Evolutionary conservation across 352 stramenopile genomes (phyloP).

Genomic region (Pythium periplocum): DNA sequence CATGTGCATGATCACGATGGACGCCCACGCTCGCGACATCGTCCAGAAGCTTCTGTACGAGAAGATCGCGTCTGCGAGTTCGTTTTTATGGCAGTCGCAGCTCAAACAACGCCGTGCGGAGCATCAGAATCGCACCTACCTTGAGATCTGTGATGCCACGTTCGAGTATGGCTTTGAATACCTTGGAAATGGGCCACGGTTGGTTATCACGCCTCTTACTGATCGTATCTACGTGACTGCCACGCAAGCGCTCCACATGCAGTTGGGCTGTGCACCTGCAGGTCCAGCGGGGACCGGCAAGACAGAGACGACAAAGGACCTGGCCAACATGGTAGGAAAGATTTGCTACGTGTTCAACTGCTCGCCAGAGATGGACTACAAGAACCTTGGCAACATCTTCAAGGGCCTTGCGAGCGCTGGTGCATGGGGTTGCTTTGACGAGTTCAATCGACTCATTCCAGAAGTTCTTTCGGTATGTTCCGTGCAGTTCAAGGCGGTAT

Average conservation of each 20-base stretch:
- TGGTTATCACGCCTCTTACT: slow-evolving; percentile 93
- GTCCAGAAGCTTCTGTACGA: slow-evolving; percentile 89
- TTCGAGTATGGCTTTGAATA: slow-evolving; percentile 96
- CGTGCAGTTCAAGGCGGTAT: slow-evolving; percentile 94
- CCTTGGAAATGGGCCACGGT: slow-evolving; percentile 88
- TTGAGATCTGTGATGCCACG: slow-evolving; percentile 90
- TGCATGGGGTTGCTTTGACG: slow-evolving; percentile 95
- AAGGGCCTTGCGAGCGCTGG: slow-evolving; percentile 91
- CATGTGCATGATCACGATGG: slow-evolving; percentile 95
- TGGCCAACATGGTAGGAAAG: slow-evolving; percentile 91
- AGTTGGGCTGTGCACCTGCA: slow-evolving; percentile 93
- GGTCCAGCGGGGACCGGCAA: slow-evolving; percentile 90
- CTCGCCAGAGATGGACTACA: slow-evolving; percentile 95
- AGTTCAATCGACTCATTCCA: slow-evolving; percentile 93
- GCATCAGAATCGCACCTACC: slow-evolving; percentile 40
- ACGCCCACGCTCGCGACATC: slow-evolving; percentile 90
- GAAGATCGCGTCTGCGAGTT: slow-evolving; percentile 54
- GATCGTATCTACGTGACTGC: slow-evolving; percentile 95
- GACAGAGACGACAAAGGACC: slow-evolving; percentile 94
- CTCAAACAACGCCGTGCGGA: slow-evolving; percentile 77
- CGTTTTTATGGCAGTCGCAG: slow-evolving; percentile 93
- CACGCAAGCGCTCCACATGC: slow-evolving; percentile 92
- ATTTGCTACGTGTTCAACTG: slow-evolving; percentile 95
- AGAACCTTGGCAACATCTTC: slow-evolving; percentile 95
- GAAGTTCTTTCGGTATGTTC: slow-evolving; percentile 92